phyloP scores from a whole-genome alignment of 228 moss, liverwort and hornwort genomes.

The Sphagnum magellanicum region DNA sequence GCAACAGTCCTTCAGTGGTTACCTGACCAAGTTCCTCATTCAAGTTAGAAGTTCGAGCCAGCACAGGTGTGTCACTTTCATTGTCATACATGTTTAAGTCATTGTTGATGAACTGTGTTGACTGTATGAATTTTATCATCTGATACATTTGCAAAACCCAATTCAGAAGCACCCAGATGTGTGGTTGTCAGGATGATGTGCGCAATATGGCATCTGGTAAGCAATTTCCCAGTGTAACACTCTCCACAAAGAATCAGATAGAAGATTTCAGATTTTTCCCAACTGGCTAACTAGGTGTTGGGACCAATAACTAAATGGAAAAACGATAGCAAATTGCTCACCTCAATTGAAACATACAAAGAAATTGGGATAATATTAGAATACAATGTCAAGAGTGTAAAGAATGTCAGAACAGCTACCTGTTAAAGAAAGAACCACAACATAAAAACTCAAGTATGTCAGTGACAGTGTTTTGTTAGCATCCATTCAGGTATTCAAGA shows the following conservation, averaged over 20 bases:
- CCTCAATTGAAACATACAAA: slow-evolving; percentile 93
- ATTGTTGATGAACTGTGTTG: slow-evolving; percentile 42
- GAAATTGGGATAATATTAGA: slow-evolving; percentile 92
- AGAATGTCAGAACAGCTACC: slow-evolving; percentile 74
- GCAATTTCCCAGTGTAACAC: too few species aligned
- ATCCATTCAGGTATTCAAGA: background rate
- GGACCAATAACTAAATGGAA: background rate
- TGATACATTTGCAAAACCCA: background rate
- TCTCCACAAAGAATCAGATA: too few species aligned
- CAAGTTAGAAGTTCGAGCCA: slow-evolving; percentile 42
- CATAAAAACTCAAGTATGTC: background rate
- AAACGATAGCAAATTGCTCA: slow-evolving; percentile 8
- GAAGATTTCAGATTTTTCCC: background rate
- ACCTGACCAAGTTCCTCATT: slow-evolving; percentile 50
- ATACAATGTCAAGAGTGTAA: slow-evolving; percentile 80
- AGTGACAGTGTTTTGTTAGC: background rate
- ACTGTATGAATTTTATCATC: slow-evolving; percentile 53
- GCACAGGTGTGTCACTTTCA: slow-evolving; percentile 32
- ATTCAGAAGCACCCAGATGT: too few species aligned
- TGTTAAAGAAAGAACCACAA: slow-evolving; percentile 12
- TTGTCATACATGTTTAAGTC: slow-evolving; percentile 41
- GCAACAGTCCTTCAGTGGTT: background rate
- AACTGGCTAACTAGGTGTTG: background rate
- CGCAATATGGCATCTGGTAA: too few species aligned
- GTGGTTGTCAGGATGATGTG: too few species aligned